Percentiles rank a stretch among this genome's conserved stretches.
Conservation (phyloP, 192 early-diverging fungal species). For the Powellomyces hirtus region DNA sequence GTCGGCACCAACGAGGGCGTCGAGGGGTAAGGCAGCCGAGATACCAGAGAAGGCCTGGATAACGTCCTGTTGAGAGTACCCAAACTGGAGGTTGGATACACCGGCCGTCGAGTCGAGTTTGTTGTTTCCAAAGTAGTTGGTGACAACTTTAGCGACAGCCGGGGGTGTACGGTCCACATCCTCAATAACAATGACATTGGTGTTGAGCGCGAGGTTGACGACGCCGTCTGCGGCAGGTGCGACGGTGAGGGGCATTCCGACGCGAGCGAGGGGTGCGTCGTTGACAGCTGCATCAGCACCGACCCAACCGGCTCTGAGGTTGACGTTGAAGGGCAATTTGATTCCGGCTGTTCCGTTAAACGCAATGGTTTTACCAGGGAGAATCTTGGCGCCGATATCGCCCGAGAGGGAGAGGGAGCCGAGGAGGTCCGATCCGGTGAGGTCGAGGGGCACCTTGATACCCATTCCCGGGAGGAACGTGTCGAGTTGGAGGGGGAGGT, state of each 20-base stretch:
- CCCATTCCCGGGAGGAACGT: slow-evolving; percentile 19
- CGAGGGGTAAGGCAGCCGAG: slow-evolving; percentile 10
- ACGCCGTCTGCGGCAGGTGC: not conserved
- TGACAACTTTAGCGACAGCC: slow-evolving; percentile 16
- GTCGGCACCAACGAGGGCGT: not conserved
- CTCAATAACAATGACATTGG: slow-evolving; percentile 18
- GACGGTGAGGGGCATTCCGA: slow-evolving; percentile 17
- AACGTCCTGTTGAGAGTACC: slow-evolving; percentile 10
- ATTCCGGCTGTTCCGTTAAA: slow-evolving; percentile 14
- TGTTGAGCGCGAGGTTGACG: slow-evolving; percentile 1
- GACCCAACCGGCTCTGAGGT: slow-evolving; percentile 3
- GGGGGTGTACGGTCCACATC: slow-evolving; percentile 10
- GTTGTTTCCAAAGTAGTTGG: slow-evolving; percentile 13
- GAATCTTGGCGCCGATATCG: slow-evolving; percentile 4
- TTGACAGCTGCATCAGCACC: slow-evolving; percentile 23
- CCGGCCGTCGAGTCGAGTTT: slow-evolving; percentile 15
- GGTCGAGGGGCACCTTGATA: slow-evolving; percentile 18
- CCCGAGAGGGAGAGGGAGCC: not conserved
- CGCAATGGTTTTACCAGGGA: slow-evolving; percentile 17
- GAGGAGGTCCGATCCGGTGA: not conserved
- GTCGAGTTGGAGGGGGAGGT: slow-evolving; percentile 7
- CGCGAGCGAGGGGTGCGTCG: slow-evolving; percentile 20
- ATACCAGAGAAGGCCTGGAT: slow-evolving; percentile 23
- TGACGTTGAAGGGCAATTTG: slow-evolving; percentile 10
- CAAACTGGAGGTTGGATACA: slow-evolving; percentile 8